A percentile compares a stretch with the other conserved stretches of the same genome.
phyloP scores from a whole-genome alignment of 345 rosid species.

The Eucalyptus pumila region DNA sequence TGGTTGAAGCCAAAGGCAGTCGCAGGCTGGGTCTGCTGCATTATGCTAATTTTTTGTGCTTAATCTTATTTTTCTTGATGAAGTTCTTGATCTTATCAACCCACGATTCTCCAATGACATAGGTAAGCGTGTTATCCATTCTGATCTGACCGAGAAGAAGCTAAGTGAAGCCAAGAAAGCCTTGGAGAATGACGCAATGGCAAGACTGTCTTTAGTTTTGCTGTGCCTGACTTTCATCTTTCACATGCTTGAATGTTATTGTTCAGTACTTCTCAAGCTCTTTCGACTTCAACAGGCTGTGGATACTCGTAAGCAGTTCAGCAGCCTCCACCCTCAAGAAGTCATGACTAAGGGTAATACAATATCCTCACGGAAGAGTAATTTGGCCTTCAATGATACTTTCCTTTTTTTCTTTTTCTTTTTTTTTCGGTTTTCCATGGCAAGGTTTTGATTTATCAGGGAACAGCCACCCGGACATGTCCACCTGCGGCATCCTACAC shows the following conservation, averaged over 20 bases:
- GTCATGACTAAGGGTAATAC: not conserved
- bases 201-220: not conserved
- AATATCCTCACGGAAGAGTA: not conserved
- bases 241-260: not conserved
- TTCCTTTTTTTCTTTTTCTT: too few relatives aligned
- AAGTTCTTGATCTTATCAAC: not conserved
- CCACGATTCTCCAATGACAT: not conserved
- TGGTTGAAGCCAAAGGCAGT: conserved; percentile 59
- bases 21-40: conserved; percentile 58
- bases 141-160: conserved; percentile 50
- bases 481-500: conserved; percentile 80
- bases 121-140: conserved; percentile 89
- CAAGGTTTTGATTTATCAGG: conserved; percentile 19
- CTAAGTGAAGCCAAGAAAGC: conserved; percentile 67
- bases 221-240: not conserved
- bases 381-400: not conserved
- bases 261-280: not conserved
- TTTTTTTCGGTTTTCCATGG: not conserved
- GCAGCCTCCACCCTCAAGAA: not conserved
- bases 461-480: conserved; percentile 31
- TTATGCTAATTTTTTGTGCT: not conserved
- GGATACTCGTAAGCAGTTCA: conserved; percentile 2
- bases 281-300: conserved; percentile 33
- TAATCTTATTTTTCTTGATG: not conserved
- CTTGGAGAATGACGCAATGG: conserved; percentile 46